These are phyloP conservation scores for Powellomyces hirtus DNA, from an alignment of 192 early-diverging fungal species.

Conservation along the genomic window DNA sequence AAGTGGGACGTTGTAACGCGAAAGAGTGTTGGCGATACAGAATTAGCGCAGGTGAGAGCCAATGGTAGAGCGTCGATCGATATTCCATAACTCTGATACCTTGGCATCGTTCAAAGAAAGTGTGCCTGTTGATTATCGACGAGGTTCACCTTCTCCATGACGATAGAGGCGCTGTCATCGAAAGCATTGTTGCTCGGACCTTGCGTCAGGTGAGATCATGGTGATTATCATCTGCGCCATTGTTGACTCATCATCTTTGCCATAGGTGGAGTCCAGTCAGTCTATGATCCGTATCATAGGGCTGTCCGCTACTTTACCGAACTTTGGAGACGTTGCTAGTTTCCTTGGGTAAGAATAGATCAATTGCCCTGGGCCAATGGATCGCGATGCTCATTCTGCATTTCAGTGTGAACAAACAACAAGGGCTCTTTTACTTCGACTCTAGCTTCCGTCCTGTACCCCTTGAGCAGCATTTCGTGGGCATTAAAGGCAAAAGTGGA, in stretches of 20 bases:
- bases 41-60: constrained; percentile 54
- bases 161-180: constrained; percentile 93
- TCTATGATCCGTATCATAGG: constrained; percentile 95
- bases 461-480: constrained; percentile 92
- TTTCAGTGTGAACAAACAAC: constrained; percentile 79
- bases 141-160: constrained; percentile 98
- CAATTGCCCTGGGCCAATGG: constrained; percentile 5
- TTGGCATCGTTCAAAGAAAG: constrained; percentile 61
- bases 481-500: constrained; percentile 86
- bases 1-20: constrained; percentile 99
- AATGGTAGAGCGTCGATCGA: constrained; percentile 12
- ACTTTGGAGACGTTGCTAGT: constrained; percentile 91
- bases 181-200: constrained; percentile 94
- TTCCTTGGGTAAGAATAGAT: constrained; percentile 65
- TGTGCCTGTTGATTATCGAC: constrained; percentile 91
- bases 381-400: background rate
- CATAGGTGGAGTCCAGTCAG: constrained; percentile 76
- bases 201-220: constrained; percentile 57
- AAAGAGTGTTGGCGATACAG: constrained; percentile 91
- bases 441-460: constrained; percentile 92
- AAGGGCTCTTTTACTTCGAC: constrained; percentile 97
- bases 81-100: constrained; percentile 9
- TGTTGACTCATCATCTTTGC: too few relatives aligned
- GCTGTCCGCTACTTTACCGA: constrained; percentile 95
- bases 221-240: too few relatives aligned